phyloP scores from a whole-genome alignment of 805 yeast species.

The Pichia eremophila region DNA sequence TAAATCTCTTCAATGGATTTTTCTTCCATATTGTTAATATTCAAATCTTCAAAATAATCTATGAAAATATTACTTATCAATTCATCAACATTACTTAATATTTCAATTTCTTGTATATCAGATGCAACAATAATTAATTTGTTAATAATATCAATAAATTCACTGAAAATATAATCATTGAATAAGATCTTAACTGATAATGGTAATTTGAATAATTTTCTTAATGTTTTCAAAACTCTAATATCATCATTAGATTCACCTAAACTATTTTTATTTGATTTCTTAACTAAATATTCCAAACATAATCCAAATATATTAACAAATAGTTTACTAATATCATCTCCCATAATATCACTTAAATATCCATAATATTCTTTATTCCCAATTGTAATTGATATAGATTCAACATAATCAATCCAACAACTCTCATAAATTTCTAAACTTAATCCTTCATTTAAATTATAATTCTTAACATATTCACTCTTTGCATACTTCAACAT shows the following conservation, averaged over 20 bases:
- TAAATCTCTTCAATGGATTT: constrained; percentile 33
- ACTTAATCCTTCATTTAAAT: constrained; percentile 33
- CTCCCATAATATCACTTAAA: constrained; percentile 37
- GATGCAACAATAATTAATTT: constrained; percentile 53
- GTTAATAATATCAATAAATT: constrained; percentile 67
- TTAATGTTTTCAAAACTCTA: constrained; percentile 40
- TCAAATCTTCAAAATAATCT: constrained; percentile 37
- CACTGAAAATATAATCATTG: constrained; percentile 61
- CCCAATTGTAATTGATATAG: constrained; percentile 56
- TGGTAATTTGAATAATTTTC: constrained; percentile 45
- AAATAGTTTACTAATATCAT: constrained; percentile 54
- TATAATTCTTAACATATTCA: constrained; percentile 13
- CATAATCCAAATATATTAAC: constrained; percentile 80
- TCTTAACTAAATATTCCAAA: constrained; percentile 56
- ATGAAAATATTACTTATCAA: constrained; percentile 31
- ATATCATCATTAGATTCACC: constrained; percentile 18
- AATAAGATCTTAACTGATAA: constrained; percentile 52
- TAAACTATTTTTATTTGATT: constrained; percentile 15
- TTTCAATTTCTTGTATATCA: constrained; percentile 29
- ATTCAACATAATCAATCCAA: constrained; percentile 76
- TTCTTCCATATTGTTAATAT: neutral
- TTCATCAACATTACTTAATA: constrained; percentile 32
- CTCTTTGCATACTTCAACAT: constrained; percentile 42
- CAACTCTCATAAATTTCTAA: constrained; percentile 41
- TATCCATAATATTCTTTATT: constrained; percentile 30